Conservation (phyloP, 805 yeast species). For the Kurtzmaniella cleridarum region DNA sequence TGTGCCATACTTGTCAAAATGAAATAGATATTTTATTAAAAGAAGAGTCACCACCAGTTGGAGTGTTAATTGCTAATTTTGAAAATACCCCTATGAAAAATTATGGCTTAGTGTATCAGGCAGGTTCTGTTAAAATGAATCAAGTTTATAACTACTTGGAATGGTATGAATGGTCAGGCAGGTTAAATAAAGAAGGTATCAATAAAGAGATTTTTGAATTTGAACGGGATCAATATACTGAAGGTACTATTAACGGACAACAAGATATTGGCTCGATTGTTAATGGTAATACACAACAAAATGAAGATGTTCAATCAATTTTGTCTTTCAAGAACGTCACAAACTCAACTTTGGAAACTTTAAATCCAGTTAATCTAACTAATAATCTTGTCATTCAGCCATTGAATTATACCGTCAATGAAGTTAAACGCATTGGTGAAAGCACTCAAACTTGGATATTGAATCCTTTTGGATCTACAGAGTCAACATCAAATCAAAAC, state of each 20-base stretch:
- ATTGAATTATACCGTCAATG: constrained; percentile 28
- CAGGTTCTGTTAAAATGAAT: constrained; percentile 1
- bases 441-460: constrained; percentile 12
- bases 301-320: constrained; percentile 4
- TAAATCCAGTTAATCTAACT: constrained; percentile 31
- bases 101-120: constrained; percentile 25
- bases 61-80: constrained; percentile 24
- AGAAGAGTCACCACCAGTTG: constrained; percentile 13
- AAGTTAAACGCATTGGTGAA: constrained; percentile 21
- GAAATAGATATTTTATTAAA: constrained; percentile 13
- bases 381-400: constrained; percentile 35
- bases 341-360: constrained; percentile 17
- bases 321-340: constrained; percentile 4
- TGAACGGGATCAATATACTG: constrained; percentile 4
- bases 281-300: too few species aligned
- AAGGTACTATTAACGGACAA: not conserved
- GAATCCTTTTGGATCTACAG: constrained; percentile 5
- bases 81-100: constrained; percentile 21
- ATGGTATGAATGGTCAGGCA: constrained; percentile 1
- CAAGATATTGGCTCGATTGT: not conserved
- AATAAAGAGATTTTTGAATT: constrained; percentile 9
- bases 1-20: constrained; percentile 8
- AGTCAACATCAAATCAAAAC: constrained; percentile 1
- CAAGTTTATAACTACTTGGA: not conserved
- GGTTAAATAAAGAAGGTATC: constrained; percentile 5